Evolutionary conservation across 2,329 filamentous ascomycete species (phyloP).

Genomic region (Tolypocladium pustulatum): DNA sequence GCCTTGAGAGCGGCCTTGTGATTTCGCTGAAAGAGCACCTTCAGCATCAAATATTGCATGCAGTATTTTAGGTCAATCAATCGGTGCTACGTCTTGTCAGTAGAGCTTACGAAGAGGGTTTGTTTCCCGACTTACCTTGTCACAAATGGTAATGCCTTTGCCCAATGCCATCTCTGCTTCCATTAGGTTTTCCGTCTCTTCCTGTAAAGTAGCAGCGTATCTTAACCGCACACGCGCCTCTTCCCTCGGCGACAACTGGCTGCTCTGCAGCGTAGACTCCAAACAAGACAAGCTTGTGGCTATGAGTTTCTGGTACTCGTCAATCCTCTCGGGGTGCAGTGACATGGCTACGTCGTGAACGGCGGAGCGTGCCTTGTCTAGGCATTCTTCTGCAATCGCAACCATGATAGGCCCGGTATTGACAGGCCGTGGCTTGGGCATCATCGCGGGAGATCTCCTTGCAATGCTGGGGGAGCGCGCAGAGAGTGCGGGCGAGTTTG

Average conservation of each 20-base stretch:
- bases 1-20: slow-evolving; percentile 64
- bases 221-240: slow-evolving; percentile 61
- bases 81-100: slow-evolving; percentile 20
- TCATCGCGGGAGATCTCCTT: slow-evolving; percentile 30
- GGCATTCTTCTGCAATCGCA: slow-evolving; percentile 66
- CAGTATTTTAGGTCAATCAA: slow-evolving; percentile 60
- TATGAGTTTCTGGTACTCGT: slow-evolving; percentile 63
- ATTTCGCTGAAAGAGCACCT: slow-evolving; percentile 60
- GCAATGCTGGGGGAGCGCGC: slow-evolving; percentile 28
- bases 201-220: slow-evolving; percentile 60
- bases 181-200: slow-evolving; percentile 67
- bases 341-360: slow-evolving; percentile 34
- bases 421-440: slow-evolving; percentile 28
- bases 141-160: slow-evolving; percentile 60
- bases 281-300: slow-evolving; percentile 64
- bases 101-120: too few relatives aligned
- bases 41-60: slow-evolving; percentile 63
- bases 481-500: slow-evolving; percentile 30
- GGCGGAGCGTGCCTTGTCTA: slow-evolving; percentile 51
- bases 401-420: slow-evolving; percentile 52
- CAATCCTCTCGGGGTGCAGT: slow-evolving; percentile 31
- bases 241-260: slow-evolving; percentile 48
- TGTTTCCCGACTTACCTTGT: slow-evolving; percentile 36
- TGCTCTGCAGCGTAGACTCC: slow-evolving; percentile 55
- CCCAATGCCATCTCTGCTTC: slow-evolving; percentile 63